A percentile compares a stretch with the other conserved stretches of the same genome.
Conservation (phyloP, 2,329 filamentous ascomycete genomes). For the Cytospora leucostoma region DNA sequence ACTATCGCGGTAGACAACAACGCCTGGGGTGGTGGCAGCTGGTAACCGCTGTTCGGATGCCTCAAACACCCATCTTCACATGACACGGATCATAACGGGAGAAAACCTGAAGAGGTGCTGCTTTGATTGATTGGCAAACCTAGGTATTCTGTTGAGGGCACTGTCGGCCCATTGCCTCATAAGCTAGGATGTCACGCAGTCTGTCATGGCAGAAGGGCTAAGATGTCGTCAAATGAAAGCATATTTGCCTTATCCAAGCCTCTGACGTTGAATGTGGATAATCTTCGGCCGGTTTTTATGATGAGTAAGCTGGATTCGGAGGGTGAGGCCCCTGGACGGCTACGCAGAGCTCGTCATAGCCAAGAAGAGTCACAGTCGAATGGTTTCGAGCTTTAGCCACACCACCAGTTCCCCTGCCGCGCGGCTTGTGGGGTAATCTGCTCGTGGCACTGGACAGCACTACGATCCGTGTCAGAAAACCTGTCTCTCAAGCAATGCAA, state of each 20-base stretch:
- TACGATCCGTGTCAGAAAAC: conserved; percentile 3
- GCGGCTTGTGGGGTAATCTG: conserved; percentile 16
- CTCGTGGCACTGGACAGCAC: not conserved
- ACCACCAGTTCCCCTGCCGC: not conserved
- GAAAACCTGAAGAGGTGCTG: not conserved
- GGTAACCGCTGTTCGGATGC: not conserved
- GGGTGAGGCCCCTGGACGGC: too few relatives aligned
- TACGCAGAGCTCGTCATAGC: not conserved
- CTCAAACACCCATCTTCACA: not conserved
- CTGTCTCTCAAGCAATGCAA: conserved; percentile 1
- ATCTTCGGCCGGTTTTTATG: not conserved
- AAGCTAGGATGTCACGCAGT: not conserved
- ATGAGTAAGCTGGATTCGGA: not conserved
- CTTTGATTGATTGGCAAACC: not conserved
- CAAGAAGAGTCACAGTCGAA: not conserved
- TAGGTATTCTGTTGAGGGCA: not conserved
- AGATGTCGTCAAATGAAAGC: not conserved
- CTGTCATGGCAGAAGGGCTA: not conserved
- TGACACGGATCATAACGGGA: not conserved
- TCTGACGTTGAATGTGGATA: not conserved
- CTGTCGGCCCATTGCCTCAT: not conserved
- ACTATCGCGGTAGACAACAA: not conserved
- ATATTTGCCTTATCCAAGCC: not conserved
- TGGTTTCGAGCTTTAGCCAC: conserved; percentile 9
- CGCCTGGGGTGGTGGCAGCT: not conserved